phyloP scores from a whole-genome alignment of 345 rosid species.

The Melaleuca alternifolia region DNA sequence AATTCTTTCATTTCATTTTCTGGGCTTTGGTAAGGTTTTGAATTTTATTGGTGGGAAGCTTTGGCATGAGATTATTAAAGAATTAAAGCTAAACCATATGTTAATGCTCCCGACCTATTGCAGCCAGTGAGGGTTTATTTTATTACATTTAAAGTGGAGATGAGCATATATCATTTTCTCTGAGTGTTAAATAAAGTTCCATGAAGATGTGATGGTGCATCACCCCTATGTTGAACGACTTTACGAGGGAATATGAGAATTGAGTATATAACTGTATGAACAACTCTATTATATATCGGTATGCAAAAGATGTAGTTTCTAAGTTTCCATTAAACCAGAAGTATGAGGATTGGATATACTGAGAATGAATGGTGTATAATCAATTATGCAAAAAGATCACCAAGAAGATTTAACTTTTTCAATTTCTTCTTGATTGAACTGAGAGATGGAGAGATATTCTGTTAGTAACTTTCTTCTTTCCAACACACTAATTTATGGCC shows the following conservation, averaged over 20 bases:
- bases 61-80: not conserved
- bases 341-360: not conserved
- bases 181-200: not conserved
- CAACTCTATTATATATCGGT: not conserved
- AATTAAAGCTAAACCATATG: not conserved
- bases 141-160: not conserved
- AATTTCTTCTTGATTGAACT: not conserved
- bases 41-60: not conserved
- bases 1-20: not conserved
- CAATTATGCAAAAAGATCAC: not conserved
- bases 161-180: not conserved
- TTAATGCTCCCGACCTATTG: not conserved
- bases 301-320: not conserved
- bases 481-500: not conserved
- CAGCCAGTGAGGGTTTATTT: not conserved
- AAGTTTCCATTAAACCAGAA: not conserved
- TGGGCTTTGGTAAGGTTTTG: not conserved
- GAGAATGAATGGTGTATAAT: not conserved
- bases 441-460: not conserved
- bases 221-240: not conserved
- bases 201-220: not conserved
- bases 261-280: no score
- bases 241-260: not conserved
- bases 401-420: not conserved
- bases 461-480: not conserved